A percentile compares a stretch with the other conserved stretches of the same genome.
These are phyloP conservation scores for Xylariaceae sp. DNA, from an alignment of 2,329 filamentous ascomycete genomes.

Conservation along the genomic window DNA sequence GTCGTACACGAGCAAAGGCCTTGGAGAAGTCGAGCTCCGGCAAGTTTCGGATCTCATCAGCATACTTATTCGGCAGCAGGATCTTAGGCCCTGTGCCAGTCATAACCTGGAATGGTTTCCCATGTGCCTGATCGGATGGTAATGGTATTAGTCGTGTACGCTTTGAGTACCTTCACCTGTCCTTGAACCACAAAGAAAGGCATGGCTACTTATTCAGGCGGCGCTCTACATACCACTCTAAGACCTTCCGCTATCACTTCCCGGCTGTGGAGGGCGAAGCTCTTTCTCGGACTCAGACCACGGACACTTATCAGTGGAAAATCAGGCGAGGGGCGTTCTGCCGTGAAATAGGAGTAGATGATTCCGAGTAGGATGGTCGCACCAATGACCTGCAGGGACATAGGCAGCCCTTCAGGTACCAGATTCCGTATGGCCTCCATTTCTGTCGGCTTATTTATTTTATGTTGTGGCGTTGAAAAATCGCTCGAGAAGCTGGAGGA, in stretches of 20 bases:
- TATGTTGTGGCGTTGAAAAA: no score
- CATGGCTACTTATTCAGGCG: neutral
- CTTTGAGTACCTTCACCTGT: neutral
- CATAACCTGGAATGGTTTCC: slow-evolving; percentile 30
- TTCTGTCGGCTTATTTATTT: neutral
- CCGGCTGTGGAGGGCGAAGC: slow-evolving; percentile 24
- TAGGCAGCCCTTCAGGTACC: slow-evolving; percentile 26
- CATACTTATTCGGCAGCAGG: slow-evolving; percentile 29
- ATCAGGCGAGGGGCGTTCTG: slow-evolving; percentile 22
- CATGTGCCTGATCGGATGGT: slow-evolving; percentile 27
- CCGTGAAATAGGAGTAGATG: slow-evolving; percentile 24
- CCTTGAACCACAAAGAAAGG: neutral
- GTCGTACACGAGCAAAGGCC: slow-evolving; percentile 30
- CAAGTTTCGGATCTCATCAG: slow-evolving; percentile 33
- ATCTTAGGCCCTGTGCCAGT: slow-evolving; percentile 31
- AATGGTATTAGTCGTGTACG: neutral
- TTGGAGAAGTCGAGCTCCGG: slow-evolving; percentile 30
- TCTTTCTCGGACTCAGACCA: slow-evolving; percentile 25
- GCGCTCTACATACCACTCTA: slow-evolving; percentile 20
- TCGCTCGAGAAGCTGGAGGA: no score
- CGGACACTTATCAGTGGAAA: slow-evolving; percentile 27
- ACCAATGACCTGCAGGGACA: slow-evolving; percentile 25
- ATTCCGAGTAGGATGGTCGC: slow-evolving; percentile 25
- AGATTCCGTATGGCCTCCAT: slow-evolving; percentile 25
- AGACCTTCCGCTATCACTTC: slow-evolving; percentile 24